Base-by-base conservation (phyloP, 805 yeast genomes). In the Wickerhamiella occidentalis region DNA sequence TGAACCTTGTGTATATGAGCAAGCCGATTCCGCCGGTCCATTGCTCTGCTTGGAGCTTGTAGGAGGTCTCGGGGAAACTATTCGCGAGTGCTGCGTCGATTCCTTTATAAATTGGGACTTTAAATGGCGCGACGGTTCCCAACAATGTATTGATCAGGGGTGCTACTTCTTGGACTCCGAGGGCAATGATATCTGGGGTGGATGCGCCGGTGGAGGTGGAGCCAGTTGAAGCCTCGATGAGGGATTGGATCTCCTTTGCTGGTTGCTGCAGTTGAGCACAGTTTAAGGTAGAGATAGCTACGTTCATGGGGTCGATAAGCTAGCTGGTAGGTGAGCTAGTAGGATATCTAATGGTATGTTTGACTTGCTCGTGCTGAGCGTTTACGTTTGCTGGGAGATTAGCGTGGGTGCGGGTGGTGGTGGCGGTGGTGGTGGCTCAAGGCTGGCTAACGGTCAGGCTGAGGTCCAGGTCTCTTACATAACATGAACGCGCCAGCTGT, bases 81-180 rank as follows among this genome's bases (percentile, higher is more conserved):
- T 17, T 45, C 12, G 26, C 50, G 8, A 57, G 38, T 5, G 58
- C 60, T 9, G 54, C n/a, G 13, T 56, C 57, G 3, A 58, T 54
- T 11, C 62, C 66, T 6, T 51, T 53, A 5, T 52, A 37, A 26
- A 66, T 51, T 8, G 67, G 66, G 19, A 47, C 43, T 15, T 59
- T 23, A 45, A 57, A 64, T 18, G 38, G 47, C 3, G 49, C 56
- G 2, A 49, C 25, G 22, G 52, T 45, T 8, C 55, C 58, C 36
- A 68, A 56, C 28, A 64, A 56, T 6, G 64, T 62, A 19, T 61
- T 61, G 41, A 57, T 49, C 29, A 68, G 59, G 3, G 71, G 66
- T 1, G 63, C 59, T 15, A 64, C 49, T 50, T 68, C 72, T 52
- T 68, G 68, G 19, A 66, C 51, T 1, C 63, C 67, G 18, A 66